Evolutionary conservation across 495 filamentous ascomycete species (phyloP), one percentile per base, ranked within the genome.

Genomic region (Peziza echinospora): DNA sequence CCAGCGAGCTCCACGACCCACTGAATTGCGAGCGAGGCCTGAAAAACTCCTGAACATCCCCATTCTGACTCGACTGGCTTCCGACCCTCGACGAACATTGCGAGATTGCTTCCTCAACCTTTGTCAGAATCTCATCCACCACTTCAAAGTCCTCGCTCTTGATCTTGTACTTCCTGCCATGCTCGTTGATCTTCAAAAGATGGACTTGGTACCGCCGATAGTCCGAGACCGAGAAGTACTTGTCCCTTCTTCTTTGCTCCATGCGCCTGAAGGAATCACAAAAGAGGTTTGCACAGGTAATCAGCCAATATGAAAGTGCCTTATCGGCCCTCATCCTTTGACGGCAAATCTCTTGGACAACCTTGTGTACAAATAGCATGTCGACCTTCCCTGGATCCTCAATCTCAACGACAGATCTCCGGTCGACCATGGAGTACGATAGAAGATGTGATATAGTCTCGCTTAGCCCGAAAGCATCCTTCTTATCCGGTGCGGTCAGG

Each of bases 321-420:
- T 62, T 61, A 5, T 69, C 66, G 10, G 76, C 73, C 19, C 68
- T 67, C 3, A 89, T 62, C 21, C 72, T 69, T 53, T 83, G 78
- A 16, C 79, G 71, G 49, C 81, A 83, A 46, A 85, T 84, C 0
- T 72, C 77, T 55, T 87, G 83, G 5, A 85, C 78, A 1, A 87
- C 80, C 25, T 72, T 77, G 57, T 85, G 81, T 37, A 87, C 68
- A 2, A 60, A 40, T n/a, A 59, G 30, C 25, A 78, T 75, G 25
- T 87, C 67, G 26, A 84, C 69, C 45, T 68, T 78, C 34, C 60
- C 58, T 13, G 56, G 67, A 21, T 67, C 57, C 11, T 65, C 65
- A 24, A 66, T 67, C 47, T 58, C 82, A 66, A 0, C 77, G 83
- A 39, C 71, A 80, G 59, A 80, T 78, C 11, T 84, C 59, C 43